These are phyloP conservation scores for Somion occarium DNA, from an alignment of 1,284 basidiomycete genomes.

Conservation along the genomic window DNA sequence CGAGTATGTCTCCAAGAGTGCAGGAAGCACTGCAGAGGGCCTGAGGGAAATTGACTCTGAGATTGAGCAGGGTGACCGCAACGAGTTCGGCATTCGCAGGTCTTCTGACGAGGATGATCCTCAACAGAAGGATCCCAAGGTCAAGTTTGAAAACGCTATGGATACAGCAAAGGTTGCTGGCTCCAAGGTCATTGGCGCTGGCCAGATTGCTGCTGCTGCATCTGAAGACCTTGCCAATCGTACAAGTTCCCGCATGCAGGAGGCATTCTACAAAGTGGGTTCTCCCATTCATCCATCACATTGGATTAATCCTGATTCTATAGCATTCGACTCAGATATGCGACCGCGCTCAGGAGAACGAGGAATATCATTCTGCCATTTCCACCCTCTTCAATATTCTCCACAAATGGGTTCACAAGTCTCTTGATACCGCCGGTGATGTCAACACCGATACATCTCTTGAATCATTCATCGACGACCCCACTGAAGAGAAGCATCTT, in stretches of 20 bases:
- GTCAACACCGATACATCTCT: slow-evolving; percentile 39
- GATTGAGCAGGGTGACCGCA: slow-evolving; percentile 54
- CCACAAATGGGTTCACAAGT: slow-evolving; percentile 50
- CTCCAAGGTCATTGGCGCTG: slow-evolving; percentile 47
- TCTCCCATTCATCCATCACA: neutral
- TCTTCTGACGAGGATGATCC: slow-evolving; percentile 40
- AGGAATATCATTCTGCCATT: slow-evolving; percentile 50
- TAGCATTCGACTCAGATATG: slow-evolving; percentile 40
- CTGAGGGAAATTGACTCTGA: slow-evolving; percentile 51
- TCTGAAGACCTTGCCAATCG: slow-evolving; percentile 40
- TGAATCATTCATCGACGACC: slow-evolving; percentile 50
- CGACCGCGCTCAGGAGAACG: slow-evolving; percentile 55
- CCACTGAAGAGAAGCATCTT: slow-evolving; percentile 52
- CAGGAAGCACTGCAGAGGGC: slow-evolving; percentile 42
- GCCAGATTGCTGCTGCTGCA: slow-evolving; percentile 37
- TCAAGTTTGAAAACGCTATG: slow-evolving; percentile 59
- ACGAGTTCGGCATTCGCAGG: slow-evolving; percentile 48
- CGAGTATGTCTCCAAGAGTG: slow-evolving; percentile 47
- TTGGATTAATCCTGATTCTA: neutral
- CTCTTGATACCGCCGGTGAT: slow-evolving; percentile 44
- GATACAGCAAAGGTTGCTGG: slow-evolving; percentile 56
- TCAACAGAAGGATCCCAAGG: slow-evolving; percentile 35
- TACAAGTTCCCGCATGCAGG: slow-evolving; percentile 37
- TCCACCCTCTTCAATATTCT: slow-evolving; percentile 49
- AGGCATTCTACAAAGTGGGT: slow-evolving; percentile 48